Conservation (phyloP, 306 rosid genomes). For the Vigna angularis region DNA sequence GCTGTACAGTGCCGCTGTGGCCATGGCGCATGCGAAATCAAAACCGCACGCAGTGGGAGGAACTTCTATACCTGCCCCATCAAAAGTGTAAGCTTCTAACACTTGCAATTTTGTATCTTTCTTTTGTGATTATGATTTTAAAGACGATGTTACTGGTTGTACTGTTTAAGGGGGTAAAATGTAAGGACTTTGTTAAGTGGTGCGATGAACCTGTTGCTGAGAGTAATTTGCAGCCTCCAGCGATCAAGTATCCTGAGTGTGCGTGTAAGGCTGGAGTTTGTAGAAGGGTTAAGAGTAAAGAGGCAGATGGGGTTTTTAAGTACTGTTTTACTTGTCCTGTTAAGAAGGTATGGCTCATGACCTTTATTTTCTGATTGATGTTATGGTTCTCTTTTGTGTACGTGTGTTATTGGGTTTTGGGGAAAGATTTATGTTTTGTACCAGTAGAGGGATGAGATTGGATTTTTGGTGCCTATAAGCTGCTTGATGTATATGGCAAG, state of each 20-base stretch:
- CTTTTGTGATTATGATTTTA: background rate
- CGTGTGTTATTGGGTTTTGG: background rate
- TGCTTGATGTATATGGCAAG: background rate
- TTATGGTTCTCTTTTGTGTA: background rate
- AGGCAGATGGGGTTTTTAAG: background rate
- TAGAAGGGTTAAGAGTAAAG: constrained; percentile 18
- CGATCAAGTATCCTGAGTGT: constrained; percentile 26
- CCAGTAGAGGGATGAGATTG: background rate
- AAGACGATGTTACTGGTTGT: background rate
- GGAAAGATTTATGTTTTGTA: background rate
- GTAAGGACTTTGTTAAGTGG: background rate
- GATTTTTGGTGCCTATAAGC: no score
- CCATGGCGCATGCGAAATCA: background rate
- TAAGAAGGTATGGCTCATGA: constrained; percentile 23
- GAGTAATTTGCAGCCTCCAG: constrained; percentile 39
- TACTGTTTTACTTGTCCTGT: constrained; percentile 40
- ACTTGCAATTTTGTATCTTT: background rate
- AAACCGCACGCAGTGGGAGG: background rate
- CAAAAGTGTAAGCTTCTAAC: constrained; percentile 42
- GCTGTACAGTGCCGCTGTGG: background rate
- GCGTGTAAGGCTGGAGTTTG: constrained; percentile 55
- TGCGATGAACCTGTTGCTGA: background rate
- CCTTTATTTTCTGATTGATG: background rate
- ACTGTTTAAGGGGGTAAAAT: constrained; percentile 41
- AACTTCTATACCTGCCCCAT: constrained; percentile 55